phyloP scores from a whole-genome alignment of 139 green algal genomes.

The Chlamydomonas eustigma region DNA sequence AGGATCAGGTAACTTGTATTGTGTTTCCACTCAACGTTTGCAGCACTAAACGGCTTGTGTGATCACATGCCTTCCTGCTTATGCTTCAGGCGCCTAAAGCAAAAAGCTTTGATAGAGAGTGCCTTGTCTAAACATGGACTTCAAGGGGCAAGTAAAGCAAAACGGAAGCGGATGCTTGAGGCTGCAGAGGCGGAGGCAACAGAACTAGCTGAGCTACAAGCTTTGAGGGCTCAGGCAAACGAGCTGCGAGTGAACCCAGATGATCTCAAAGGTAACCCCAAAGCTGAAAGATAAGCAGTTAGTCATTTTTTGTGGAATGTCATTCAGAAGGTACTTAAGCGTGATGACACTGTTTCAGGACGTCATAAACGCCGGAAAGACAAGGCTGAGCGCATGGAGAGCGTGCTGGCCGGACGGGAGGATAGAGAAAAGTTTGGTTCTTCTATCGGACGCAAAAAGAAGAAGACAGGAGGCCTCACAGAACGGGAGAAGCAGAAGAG shows the following conservation, averaged over 20 bases:
- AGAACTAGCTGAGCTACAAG: conserved; percentile 25
- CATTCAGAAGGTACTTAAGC: no score
- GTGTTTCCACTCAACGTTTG: no score
- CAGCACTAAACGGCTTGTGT: not conserved
- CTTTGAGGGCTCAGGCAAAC: conserved; percentile 11
- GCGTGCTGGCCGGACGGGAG: conserved; percentile 74
- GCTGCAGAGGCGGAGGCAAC: conserved; percentile 76
- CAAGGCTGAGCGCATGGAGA: conserved; percentile 82
- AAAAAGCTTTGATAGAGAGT: conserved; percentile 56
- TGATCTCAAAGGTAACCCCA: conserved; percentile 51
- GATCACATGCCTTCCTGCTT: not conserved
- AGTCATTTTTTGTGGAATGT: no score
- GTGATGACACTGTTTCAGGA: no score
- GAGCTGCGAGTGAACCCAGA: conserved; percentile 57
- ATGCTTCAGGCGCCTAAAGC: conserved; percentile 30
- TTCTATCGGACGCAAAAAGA: conserved; percentile 76
- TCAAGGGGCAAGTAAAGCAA: conserved; percentile 40
- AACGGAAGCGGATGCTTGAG: conserved; percentile 29
- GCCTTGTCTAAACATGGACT: conserved; percentile 71
- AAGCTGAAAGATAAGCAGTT: conserved; percentile 1
- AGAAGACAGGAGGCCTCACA: conserved; percentile 62
- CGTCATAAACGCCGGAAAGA: conserved; percentile 40
- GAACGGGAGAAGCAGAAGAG: conserved; percentile 89
- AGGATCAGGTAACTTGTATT: conserved; percentile 69
- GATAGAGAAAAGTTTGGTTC: conserved; percentile 76